phyloP scores from a whole-genome alignment of 306 rosid species.

The Heteromeles arbutifolia region DNA sequence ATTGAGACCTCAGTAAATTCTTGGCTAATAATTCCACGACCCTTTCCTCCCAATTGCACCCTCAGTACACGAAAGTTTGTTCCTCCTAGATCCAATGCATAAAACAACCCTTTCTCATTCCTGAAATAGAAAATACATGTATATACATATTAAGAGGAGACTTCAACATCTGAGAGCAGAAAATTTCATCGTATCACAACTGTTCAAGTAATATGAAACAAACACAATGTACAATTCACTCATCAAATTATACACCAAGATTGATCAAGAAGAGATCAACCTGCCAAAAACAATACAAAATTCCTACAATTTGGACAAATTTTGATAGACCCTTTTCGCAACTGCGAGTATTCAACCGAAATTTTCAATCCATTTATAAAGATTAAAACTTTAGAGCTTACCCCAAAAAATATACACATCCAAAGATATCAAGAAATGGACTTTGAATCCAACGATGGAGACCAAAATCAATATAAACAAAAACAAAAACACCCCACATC shows the following conservation, averaged over 20 bases:
- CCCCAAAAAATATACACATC: background rate
- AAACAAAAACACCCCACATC: background rate
- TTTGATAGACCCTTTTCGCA: background rate
- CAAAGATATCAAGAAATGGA: background rate
- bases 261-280: background rate
- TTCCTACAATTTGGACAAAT: background rate
- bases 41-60: conserved; percentile 76
- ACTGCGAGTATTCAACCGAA: background rate
- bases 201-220: background rate
- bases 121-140: conserved; percentile 17
- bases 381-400: background rate
- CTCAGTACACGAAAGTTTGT: conserved; percentile 89
- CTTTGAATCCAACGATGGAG: background rate
- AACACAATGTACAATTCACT: background rate
- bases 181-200: background rate
- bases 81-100: conserved; percentile 97
- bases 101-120: conserved; percentile 80
- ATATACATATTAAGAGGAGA: background rate
- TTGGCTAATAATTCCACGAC: conserved; percentile 38
- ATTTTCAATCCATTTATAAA: background rate
- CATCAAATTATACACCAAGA: background rate
- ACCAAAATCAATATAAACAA: background rate
- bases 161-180: background rate
- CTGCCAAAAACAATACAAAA: background rate
- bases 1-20: conserved; percentile 75